A percentile compares a stretch with the other conserved stretches of the same genome.
phyloP scores from a whole-genome alignment of 306 rosid species.

The Lathyrus aphaca region DNA sequence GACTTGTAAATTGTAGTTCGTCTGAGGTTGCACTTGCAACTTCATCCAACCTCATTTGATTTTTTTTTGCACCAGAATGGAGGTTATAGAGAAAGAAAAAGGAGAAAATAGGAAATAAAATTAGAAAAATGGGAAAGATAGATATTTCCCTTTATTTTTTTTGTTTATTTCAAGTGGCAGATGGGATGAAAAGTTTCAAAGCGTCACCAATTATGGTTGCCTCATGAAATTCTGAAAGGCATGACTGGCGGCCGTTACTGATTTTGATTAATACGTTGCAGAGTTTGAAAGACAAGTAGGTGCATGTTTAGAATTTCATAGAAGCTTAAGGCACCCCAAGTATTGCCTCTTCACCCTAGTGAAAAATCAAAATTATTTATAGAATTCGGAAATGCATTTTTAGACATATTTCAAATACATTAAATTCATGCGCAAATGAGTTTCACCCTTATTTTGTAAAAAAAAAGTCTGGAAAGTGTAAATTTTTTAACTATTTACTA shows the following conservation, averaged over 20 bases:
- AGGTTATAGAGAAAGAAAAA: constrained; percentile 45
- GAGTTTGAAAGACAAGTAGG: neutral
- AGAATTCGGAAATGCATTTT: no score
- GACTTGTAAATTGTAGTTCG: constrained; percentile 64
- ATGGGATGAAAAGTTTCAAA: constrained; percentile 20
- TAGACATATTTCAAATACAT: no score
- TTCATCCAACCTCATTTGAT: constrained; percentile 50
- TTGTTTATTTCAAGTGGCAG: constrained; percentile 33
- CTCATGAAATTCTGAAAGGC: constrained; percentile 31
- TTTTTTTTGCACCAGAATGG: constrained; percentile 42
- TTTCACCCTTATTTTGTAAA: no score
- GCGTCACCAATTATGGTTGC: constrained; percentile 12
- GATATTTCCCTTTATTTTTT: constrained; percentile 38
- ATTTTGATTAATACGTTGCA: no score
- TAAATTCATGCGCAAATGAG: no score
- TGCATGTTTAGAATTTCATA: neutral
- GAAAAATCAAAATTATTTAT: no score
- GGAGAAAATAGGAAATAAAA: constrained; percentile 33
- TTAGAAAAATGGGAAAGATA: constrained; percentile 12
- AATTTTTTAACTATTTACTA: no score
- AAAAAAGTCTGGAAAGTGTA: no score
- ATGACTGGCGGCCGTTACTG: constrained; percentile 10
- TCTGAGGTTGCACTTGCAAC: constrained; percentile 51
- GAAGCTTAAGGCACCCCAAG: no score
- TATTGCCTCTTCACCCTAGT: no score